Base-by-base conservation (phyloP, 805 yeast genomes). In the Ogataea pignaliae region DNA sequence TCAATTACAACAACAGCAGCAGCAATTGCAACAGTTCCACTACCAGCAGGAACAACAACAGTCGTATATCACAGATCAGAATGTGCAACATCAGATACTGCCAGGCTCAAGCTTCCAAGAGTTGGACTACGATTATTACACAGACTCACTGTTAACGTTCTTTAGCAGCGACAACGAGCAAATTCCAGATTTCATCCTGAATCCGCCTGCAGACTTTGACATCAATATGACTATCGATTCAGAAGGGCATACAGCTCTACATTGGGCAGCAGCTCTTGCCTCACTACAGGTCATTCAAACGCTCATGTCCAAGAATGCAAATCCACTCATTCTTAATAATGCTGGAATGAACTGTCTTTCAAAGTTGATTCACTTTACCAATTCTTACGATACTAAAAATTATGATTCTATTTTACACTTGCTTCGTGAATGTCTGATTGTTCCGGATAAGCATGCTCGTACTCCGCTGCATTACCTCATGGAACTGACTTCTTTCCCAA, bases 221-320 rank as follows among this genome's bases (percentile, higher is more conserved):
- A 76, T 84, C 41, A 79, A 83, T 57, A 83, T 76, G 46, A 73
- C 83, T 2, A 80, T 86, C 16, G 95, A 86, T 55, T 80, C 79
- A 47, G 93, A 86, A 52, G 91, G 91, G 0, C 89, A 86, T 56
- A 81, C 90, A 0, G 78, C 89, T 1, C 69, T 86, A 42, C 95
- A 86, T 60, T 86, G 95, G 95, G 93, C 95, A 0, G 75, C 88
- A 29, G 83, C 93, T 0, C 76, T 86, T 80, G 91, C 87, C 1
- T 77, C 81, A 46, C 57, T 75, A n/a, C 71, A 74, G 7, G 69
- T 85, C 47, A 73, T 83, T 14, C 80, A 79, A 50, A 67, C 79
- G 28, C 58, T 85, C 28, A 53, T 84, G 16, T 62, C 68, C 6
- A 72, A 80, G 46, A 79, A 83, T 21, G 86, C 88, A 2, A 80